Base-by-base conservation (phyloP, 2,329 filamentous ascomycete genomes). In the Pestalotiopsis fici region DNA sequence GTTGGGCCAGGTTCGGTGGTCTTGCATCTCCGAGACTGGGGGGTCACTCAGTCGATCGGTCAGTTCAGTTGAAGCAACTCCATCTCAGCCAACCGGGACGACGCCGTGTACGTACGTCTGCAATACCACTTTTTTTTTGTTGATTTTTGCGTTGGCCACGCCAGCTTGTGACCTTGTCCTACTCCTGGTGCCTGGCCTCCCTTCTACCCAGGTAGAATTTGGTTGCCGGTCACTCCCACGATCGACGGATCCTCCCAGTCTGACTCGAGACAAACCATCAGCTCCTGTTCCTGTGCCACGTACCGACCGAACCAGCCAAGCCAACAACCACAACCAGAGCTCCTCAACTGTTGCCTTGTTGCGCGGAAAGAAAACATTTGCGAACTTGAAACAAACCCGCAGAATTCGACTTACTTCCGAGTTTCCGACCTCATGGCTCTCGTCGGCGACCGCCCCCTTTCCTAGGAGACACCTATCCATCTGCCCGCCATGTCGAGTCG, bases 401-500 rank as follows among this genome's bases (percentile, higher is more conserved):
- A 50, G 43, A 4, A 50, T 12, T 50, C 11, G 9, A 50, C 43
- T 50, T 43, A 4, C 59, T 37, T 27, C 21, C 39, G 15, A n/a
- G n/a, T 12, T 43, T 23, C 60, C 35, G 47, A 15, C 47, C 54
- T 61, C 37, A 67, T 59, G 59, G 55, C 43, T 56, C 60, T 67
- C 60, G 47, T 50, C 39, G 31, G 25, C 9, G 23, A 43, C n/a
- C n/a, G 23, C 55, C 47, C 31, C 61, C 37, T 59, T 55, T 27
- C 27, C 65, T 63, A 65, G 66, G 57, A 68, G 66, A 68, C 12
- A 39, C 25, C 50, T 50, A 21, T 25, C 39, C 35, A 66, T 37
- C 59, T 47, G 61, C 69, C 67, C 79, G 81, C 74, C 79, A 97
- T 97, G 94, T 92, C 94, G 75, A 87, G 88, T 80, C 90, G 93